Conservation (phyloP, 352 stramenopile species). For the Phytophthora uliginosa region DNA sequence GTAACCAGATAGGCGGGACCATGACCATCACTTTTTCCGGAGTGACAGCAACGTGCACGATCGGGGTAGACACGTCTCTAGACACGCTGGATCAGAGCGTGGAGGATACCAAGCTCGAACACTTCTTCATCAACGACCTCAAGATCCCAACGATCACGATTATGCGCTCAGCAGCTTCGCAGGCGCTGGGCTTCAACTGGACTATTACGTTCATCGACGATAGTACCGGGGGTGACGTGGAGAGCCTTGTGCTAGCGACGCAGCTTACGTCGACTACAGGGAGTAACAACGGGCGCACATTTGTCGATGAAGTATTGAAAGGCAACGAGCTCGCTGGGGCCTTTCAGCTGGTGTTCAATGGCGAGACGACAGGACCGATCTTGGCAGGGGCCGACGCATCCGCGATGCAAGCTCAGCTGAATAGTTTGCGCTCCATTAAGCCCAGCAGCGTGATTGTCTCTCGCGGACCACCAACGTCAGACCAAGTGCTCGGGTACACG, state of each 20-base stretch:
- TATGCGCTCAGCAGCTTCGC: slow-evolving; percentile 67
- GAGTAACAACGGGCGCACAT: slow-evolving; percentile 43
- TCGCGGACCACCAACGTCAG: slow-evolving; percentile 53
- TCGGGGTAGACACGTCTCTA: slow-evolving; percentile 57
- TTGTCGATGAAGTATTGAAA: slow-evolving; percentile 77
- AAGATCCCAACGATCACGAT: slow-evolving; percentile 60
- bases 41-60: slow-evolving; percentile 49
- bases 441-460: slow-evolving; percentile 93
- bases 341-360: slow-evolving; percentile 95
- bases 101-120: slow-evolving; percentile 46
- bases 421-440: slow-evolving; percentile 93
- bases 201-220: slow-evolving; percentile 74
- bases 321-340: slow-evolving; percentile 93
- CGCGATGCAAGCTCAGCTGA: slow-evolving; percentile 92
- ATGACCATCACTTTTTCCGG: slow-evolving; percentile 75
- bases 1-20: slow-evolving; percentile 92
- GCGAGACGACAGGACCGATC: slow-evolving; percentile 95
- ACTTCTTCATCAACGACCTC: slow-evolving; percentile 59
- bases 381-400: slow-evolving; percentile 82
- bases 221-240: slow-evolving; percentile 88
- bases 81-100: slow-evolving; percentile 34
- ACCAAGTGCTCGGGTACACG: slow-evolving; percentile 89
- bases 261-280: slow-evolving; percentile 31
- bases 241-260: slow-evolving; percentile 49
- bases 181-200: slow-evolving; percentile 85